phyloP scores from a whole-genome alignment of 1,139 yeast species.

The Kodamaea alishanica region DNA sequence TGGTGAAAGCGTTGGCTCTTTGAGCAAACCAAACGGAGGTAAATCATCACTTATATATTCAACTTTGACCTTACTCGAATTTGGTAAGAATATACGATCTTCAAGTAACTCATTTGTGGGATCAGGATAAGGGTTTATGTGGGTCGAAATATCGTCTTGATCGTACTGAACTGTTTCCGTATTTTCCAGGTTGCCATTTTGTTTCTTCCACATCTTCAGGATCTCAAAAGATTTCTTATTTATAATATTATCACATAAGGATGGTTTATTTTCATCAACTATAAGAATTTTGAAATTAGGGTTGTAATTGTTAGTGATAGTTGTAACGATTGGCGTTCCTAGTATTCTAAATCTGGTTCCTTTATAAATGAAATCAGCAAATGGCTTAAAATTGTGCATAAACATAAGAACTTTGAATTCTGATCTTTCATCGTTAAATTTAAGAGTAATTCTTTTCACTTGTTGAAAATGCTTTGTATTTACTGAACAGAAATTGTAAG shows the following conservation, averaged over 20 bases:
- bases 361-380: conserved; percentile 39
- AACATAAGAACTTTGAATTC: conserved; percentile 29
- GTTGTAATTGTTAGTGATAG: conserved; percentile 29
- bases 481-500: conserved; percentile 34
- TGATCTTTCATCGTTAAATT: conserved; percentile 20
- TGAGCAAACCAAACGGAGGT: conserved; percentile 43
- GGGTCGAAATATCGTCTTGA: conserved; percentile 7
- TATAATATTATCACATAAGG: conserved; percentile 35
- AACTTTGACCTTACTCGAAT: conserved; percentile 6
- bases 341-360: conserved; percentile 37
- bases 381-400: conserved; percentile 37
- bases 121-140: conserved; percentile 30
- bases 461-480: conserved; percentile 26
- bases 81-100: conserved; percentile 3
- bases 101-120: conserved; percentile 20
- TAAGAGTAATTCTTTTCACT: conserved; percentile 30
- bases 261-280: conserved; percentile 33
- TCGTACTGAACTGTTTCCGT: background rate
- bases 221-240: conserved; percentile 30
- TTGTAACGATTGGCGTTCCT: conserved; percentile 35
- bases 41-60: conserved; percentile 29
- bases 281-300: conserved; percentile 35
- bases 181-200: background rate
- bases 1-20: conserved; percentile 10
- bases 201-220: conserved; percentile 21